Conservation (phyloP, 2,329 filamentous ascomycete genomes). For the Penicillium sp. region DNA sequence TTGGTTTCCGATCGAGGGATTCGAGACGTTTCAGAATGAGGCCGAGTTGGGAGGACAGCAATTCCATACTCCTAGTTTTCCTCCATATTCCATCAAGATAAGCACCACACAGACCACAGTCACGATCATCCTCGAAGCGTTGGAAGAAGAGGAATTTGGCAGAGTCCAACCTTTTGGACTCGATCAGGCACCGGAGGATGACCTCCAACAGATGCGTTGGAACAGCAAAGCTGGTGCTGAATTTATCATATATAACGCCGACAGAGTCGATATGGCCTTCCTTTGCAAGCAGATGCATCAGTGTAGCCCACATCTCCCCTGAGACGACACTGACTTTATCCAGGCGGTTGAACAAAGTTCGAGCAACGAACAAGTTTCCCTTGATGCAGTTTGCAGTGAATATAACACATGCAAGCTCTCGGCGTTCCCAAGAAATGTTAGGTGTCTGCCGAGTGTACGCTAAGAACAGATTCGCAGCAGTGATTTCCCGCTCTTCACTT, state of each 20-base stretch:
- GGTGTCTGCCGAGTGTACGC: conserved; percentile 1
- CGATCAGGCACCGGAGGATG: conserved; percentile 37
- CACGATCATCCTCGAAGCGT: conserved; percentile 31
- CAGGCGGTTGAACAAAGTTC: conserved; percentile 36
- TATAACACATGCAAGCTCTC: conserved; percentile 30
- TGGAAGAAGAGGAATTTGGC: conserved; percentile 39
- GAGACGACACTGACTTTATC: conserved; percentile 33
- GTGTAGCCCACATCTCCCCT: conserved; percentile 35
- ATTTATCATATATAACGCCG: conserved; percentile 31
- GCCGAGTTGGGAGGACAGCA: conserved; percentile 34
- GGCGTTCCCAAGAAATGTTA: conserved; percentile 25
- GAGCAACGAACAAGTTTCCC: conserved; percentile 40
- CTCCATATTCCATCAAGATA: conserved; percentile 41
- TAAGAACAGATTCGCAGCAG: conserved; percentile 39
- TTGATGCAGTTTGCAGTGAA: conserved; percentile 38
- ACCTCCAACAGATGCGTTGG: conserved; percentile 33
- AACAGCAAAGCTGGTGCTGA: conserved; percentile 28
- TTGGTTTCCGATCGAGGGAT: conserved; percentile 31
- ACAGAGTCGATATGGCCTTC: conserved; percentile 38
- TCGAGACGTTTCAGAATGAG: conserved; percentile 29
- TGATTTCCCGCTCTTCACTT: conserved; percentile 28
- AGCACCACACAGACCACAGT: conserved; percentile 36
- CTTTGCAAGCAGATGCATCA: conserved; percentile 37
- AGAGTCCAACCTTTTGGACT: conserved; percentile 36
- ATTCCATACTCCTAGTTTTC: conserved; percentile 38